Conservation (phyloP, 176 grass and related monocot genomes). For the Oryza brachyantha region DNA sequence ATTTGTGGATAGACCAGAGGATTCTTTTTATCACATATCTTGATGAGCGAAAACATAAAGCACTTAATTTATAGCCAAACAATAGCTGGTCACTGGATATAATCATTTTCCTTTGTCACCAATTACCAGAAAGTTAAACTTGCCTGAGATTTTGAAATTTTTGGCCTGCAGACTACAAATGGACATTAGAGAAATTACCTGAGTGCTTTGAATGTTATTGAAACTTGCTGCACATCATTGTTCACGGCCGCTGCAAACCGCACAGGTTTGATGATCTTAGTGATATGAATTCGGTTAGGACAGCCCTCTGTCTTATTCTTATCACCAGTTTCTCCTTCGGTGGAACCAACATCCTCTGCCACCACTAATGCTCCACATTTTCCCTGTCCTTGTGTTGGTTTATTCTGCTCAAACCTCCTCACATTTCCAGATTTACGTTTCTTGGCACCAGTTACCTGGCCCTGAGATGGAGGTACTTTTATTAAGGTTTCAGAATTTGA, state of each 20-base stretch:
- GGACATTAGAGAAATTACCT: constrained; percentile 41
- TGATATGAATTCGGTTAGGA: constrained; percentile 41
- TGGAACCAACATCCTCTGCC: constrained; percentile 46
- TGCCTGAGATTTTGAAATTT: constrained; percentile 3
- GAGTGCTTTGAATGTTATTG: constrained; percentile 77
- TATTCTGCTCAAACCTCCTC: constrained; percentile 69
- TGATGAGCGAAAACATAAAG: background rate
- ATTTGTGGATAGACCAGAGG: no score
- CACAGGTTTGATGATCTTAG: constrained; percentile 78
- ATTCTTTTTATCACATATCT: background rate
- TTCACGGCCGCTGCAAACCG: constrained; percentile 50
- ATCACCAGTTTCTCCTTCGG: constrained; percentile 58
- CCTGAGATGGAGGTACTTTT: constrained; percentile 42
- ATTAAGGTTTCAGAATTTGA: constrained; percentile 40
- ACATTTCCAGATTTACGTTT: constrained; percentile 92
- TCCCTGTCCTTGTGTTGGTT: constrained; percentile 26
- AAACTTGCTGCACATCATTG: constrained; percentile 82
- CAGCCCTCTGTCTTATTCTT: constrained; percentile 47
- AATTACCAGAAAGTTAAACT: background rate
- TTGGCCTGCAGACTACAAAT: background rate
- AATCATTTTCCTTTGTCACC: no score
- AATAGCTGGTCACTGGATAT: no score
- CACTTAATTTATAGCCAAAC: background rate
- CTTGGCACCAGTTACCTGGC: constrained; percentile 85
- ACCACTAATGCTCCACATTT: constrained; percentile 34